A percentile compares a stretch with the other conserved stretches of the same genome.
Evolutionary conservation across 2,329 filamentous ascomycete genomes (phyloP).

Genomic region (Chalaropsis ovoidea): DNA sequence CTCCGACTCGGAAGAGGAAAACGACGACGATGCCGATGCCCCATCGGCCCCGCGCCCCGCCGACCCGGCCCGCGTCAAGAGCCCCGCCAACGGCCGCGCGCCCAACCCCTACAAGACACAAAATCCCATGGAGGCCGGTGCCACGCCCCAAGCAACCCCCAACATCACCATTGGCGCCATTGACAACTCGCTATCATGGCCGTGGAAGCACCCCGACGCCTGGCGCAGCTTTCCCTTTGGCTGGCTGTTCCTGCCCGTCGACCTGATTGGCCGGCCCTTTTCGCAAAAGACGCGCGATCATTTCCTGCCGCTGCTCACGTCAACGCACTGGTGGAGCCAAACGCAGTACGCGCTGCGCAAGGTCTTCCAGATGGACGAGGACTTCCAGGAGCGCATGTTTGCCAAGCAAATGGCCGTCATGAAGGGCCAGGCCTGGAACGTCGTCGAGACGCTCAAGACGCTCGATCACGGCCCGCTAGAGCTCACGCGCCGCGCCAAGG

Average conservation of each 20-base stretch:
- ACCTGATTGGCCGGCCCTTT: slow-evolving; percentile 90
- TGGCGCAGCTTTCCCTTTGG: slow-evolving; percentile 89
- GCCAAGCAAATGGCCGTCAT: slow-evolving; percentile 96
- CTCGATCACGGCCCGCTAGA: slow-evolving; percentile 87
- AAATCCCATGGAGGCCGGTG: slow-evolving; percentile 73
- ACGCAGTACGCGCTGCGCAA: slow-evolving; percentile 77
- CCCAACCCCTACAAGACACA: slow-evolving; percentile 64
- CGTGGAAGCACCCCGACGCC: slow-evolving; percentile 97
- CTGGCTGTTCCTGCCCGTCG: slow-evolving; percentile 95
- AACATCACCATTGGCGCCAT: slow-evolving; percentile 79
- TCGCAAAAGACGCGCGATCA: slow-evolving; percentile 88
- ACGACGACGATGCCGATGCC: slow-evolving; percentile 37
- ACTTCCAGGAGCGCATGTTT: slow-evolving; percentile 99
- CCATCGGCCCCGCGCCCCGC: slow-evolving; percentile 42
- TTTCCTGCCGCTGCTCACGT: slow-evolving; percentile 91
- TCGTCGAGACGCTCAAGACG: slow-evolving; percentile 92
- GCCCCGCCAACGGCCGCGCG: slow-evolving; percentile 33
- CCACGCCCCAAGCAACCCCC: slow-evolving; percentile 35
- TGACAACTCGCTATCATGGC: slow-evolving; percentile 96
- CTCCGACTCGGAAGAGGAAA: slow-evolving; percentile 35
- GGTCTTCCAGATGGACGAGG: slow-evolving; percentile 82
- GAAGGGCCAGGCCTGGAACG: slow-evolving; percentile 99
- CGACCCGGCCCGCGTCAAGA: slow-evolving; percentile 37
- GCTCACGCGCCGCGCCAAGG: slow-evolving; percentile 76
- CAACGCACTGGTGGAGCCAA: slow-evolving; percentile 92